Percentiles rank a stretch among this genome's conserved stretches.
Conservation (phyloP, 768 basidiomycete species). For the Coprinopsis strossmayeri region DNA sequence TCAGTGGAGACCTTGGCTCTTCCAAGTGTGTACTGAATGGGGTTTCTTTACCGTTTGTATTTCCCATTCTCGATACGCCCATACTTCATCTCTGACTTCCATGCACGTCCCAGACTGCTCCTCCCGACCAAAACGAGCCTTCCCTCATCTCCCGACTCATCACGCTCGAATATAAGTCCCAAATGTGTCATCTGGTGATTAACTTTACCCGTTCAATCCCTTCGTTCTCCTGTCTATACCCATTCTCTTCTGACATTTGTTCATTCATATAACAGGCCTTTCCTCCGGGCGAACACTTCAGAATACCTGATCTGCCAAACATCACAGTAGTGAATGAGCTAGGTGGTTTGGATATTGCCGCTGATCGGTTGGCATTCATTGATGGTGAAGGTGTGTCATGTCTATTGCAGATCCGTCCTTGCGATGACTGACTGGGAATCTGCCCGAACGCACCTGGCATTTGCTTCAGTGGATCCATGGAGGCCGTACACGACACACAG, state of each 20-base stretch:
- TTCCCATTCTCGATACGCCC: neutral
- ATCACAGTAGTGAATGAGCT: conserved; percentile 76
- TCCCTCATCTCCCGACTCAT: conserved; percentile 76
- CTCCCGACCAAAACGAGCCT: conserved; percentile 61
- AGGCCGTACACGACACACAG: conserved; percentile 81
- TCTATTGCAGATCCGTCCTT: neutral
- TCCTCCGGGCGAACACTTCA: conserved; percentile 69
- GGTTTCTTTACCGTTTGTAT: conserved; percentile 77
- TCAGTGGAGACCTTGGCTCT: conserved; percentile 87
- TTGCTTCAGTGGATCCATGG: conserved; percentile 81
- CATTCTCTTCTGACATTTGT: no score
- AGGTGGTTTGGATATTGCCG: conserved; percentile 79
- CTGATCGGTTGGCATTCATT: conserved; percentile 80
- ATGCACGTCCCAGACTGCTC: conserved; percentile 50
- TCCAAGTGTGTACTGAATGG: conserved; percentile 95
- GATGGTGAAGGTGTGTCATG: conserved; percentile 70
- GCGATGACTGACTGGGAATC: neutral
- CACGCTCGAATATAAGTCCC: conserved; percentile 35
- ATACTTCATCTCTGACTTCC: neutral
- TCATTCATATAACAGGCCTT: conserved; percentile 37
- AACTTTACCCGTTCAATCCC: no score
- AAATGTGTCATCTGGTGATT: conserved; percentile 25
- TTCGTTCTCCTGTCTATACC: neutral
- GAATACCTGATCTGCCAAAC: conserved; percentile 69
- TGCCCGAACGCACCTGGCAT: no score